Conservation (phyloP, 2,329 filamentous ascomycete species). For the Penicillium palitans region DNA sequence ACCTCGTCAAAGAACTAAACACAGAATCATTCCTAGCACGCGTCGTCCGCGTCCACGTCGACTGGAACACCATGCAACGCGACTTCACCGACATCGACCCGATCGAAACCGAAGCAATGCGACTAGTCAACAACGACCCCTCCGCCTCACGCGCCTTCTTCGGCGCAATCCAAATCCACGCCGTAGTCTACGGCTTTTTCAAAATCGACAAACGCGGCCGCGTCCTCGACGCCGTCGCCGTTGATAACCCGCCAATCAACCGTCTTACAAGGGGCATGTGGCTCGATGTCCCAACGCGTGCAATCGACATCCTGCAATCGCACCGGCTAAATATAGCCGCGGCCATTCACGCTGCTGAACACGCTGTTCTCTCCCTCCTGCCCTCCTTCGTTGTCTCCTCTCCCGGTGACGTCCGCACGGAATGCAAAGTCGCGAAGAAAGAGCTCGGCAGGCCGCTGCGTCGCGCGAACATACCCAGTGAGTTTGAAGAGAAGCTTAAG, state of each 20-base stretch:
- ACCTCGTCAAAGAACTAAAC: constrained; percentile 85
- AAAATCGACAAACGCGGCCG: constrained; percentile 85
- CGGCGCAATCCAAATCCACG: constrained; percentile 79
- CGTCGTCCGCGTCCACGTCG: constrained; percentile 84
- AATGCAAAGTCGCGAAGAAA: constrained; percentile 87
- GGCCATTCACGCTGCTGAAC: constrained; percentile 91
- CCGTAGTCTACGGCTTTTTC: constrained; percentile 94
- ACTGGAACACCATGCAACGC: constrained; percentile 91
- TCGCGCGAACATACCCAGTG: constrained; percentile 25
- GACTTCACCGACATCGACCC: constrained; percentile 95
- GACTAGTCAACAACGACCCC: constrained; percentile 58
- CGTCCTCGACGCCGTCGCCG: constrained; percentile 86
- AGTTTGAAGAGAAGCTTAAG: constrained; percentile 23
- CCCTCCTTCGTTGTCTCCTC: constrained; percentile 88
- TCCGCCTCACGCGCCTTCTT: constrained; percentile 74
- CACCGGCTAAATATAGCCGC: constrained; percentile 77
- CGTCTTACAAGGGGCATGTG: constrained; percentile 88
- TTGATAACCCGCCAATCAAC: constrained; percentile 89
- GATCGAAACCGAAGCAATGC: constrained; percentile 84
- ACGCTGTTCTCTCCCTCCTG: constrained; percentile 81
- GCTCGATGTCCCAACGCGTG: constrained; percentile 81
- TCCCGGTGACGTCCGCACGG: constrained; percentile 88
- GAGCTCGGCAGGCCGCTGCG: constrained; percentile 69
- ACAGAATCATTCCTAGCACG: constrained; percentile 79
- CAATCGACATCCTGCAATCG: constrained; percentile 74